These are phyloP conservation scores for Taphrina populina DNA, from an alignment of 1,139 yeast genomes.

Conservation along the genomic window DNA sequence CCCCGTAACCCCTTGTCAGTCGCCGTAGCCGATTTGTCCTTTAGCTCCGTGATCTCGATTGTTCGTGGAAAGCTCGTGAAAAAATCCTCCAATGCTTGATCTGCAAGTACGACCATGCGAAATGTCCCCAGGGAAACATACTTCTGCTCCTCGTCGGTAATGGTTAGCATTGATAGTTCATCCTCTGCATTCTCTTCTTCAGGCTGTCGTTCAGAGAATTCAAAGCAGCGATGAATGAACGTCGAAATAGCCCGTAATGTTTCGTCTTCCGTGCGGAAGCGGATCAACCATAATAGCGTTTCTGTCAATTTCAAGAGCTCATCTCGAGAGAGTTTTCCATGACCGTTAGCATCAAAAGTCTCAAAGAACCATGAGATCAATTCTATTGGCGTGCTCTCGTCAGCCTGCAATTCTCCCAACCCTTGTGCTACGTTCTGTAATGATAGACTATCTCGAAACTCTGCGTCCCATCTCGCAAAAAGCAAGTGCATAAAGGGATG, in stretches of 20 bases:
- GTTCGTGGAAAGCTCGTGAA: constrained; percentile 69
- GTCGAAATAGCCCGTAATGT: constrained; percentile 84
- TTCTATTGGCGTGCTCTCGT: constrained; percentile 65
- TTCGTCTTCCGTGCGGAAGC: constrained; percentile 50
- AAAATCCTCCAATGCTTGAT: constrained; percentile 83
- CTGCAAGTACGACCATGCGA: constrained; percentile 91
- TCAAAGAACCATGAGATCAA: constrained; percentile 75
- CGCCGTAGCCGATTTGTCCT: constrained; percentile 48
- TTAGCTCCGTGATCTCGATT: constrained; percentile 62
- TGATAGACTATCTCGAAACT: constrained; percentile 57
- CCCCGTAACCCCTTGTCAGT: constrained; percentile 73
- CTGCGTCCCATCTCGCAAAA: constrained; percentile 69
- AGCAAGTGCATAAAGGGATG: constrained; percentile 61
- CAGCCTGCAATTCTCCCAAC: constrained; percentile 63
- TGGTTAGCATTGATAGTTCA: neutral
- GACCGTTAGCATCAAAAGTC: constrained; percentile 63
- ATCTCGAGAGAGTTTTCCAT: constrained; percentile 70
- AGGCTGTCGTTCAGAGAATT: constrained; percentile 57
- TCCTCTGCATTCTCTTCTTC: constrained; percentile 1
- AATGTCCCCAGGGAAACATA: constrained; percentile 81
- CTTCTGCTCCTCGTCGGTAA: constrained; percentile 62
- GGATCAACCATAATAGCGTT: constrained; percentile 74
- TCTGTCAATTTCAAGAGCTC: constrained; percentile 82
- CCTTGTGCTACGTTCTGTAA: constrained; percentile 73
- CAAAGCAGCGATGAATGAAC: constrained; percentile 83